These are phyloP conservation scores for Collybiopsis luxurians DNA, from an alignment of 768 basidiomycete genomes.

Conservation along the genomic window DNA sequence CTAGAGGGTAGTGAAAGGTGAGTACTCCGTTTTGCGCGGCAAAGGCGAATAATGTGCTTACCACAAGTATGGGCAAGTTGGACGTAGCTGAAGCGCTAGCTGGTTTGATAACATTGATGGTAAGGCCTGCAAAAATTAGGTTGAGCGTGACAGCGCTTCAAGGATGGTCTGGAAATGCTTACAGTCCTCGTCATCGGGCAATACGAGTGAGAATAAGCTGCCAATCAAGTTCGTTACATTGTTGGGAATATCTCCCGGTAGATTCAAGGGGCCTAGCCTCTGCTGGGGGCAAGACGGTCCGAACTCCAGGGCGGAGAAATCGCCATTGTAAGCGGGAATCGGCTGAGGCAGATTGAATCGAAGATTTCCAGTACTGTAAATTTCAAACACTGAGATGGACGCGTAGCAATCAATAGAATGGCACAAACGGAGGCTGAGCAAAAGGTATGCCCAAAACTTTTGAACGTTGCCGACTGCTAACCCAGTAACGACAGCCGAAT, in stretches of 20 bases:
- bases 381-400: not conserved
- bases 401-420: not conserved
- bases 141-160: not conserved
- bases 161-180: not conserved
- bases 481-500: constrained; percentile 43
- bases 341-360: constrained; percentile 41
- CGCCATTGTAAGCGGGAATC: constrained; percentile 30
- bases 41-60: constrained; percentile 32
- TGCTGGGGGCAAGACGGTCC: constrained; percentile 51
- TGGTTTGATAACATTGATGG: constrained; percentile 51
- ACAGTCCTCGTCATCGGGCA: constrained; percentile 10
- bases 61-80: constrained; percentile 53
- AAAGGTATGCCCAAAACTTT: constrained; percentile 52
- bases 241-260: constrained; percentile 30
- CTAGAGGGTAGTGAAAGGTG: constrained; percentile 18
- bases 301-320: constrained; percentile 33
- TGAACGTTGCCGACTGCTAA: constrained; percentile 26
- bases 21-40: not conserved
- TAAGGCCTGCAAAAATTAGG: constrained; percentile 36
- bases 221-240: constrained; percentile 21
- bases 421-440: constrained; percentile 49
- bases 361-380: constrained; percentile 30
- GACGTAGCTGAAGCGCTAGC: constrained; percentile 32
- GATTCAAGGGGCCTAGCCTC: constrained; percentile 29
- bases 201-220: constrained; percentile 3